Evolutionary conservation across 768 basidiomycete species (phyloP), one percentile per base, ranked within the genome.

Genomic region (Hygrocybe coccinea): DNA sequence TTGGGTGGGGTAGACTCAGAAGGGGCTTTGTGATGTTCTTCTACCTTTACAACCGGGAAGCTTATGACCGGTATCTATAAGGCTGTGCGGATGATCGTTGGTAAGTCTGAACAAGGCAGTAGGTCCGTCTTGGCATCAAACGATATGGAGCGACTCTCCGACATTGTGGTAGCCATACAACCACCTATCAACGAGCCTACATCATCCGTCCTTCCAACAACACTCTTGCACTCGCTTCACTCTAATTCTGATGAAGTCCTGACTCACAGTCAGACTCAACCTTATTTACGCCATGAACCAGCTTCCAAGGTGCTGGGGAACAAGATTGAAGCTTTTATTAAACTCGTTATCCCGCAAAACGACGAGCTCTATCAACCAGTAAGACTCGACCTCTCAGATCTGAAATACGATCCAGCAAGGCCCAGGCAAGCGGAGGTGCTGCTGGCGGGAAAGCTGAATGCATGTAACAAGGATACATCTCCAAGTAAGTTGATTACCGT

Each of bases 211-310:
- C n/a, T n/a, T n/a, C n/a, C n/a, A n/a, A n/a, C n/a, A n/a, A n/a
- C n/a, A n/a, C n/a, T n/a, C n/a, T n/a, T n/a, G n/a, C 37, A n/a
- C n/a, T n/a, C n/a, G n/a, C n/a, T n/a, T n/a, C n/a, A n/a, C n/a
- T n/a, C 37, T 9, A n/a, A 45, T 22, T 45, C 21, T 7, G 14
- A 21, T 9, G 36, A 39, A 39, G 41, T 39, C 34, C n/a, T 7
- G 15, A 37, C 51, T 48, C 51, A 52, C 51, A 52, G 51, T 24
- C 51, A 52, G 34, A 52, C 51, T 7, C 12, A 22, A 24, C 51
- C 51, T 7, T 52, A 52, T 24, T 41, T 52, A 25, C 35, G 24
- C 11, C 8, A 52, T 24, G 51, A 52, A 39, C 51, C 51, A 8
- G 38, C 21, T 8, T 17, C 15, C 9, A 9, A 9, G 7, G 22